These are phyloP conservation scores for Chaetomidium leptoderma DNA, from an alignment of 495 filamentous ascomycete genomes.

Conservation along the genomic window DNA sequence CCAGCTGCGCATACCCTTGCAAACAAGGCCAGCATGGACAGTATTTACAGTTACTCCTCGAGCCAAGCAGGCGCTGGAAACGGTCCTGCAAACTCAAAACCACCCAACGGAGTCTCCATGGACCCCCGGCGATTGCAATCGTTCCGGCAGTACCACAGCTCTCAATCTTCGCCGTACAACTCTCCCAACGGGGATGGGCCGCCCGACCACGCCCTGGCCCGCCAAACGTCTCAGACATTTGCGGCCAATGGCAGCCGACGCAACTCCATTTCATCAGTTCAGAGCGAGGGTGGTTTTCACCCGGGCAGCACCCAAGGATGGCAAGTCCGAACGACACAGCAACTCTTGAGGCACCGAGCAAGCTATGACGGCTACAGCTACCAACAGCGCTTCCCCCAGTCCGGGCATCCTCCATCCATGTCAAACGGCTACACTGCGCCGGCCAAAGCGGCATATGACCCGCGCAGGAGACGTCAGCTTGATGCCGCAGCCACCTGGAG, in stretches of 20 bases:
- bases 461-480: conserved; percentile 26
- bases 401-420: conserved; percentile 35
- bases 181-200: conserved; percentile 32
- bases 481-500: conserved; percentile 26
- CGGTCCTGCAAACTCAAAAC: not conserved
- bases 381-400: conserved; percentile 18
- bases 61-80: conserved; percentile 14
- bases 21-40: conserved; percentile 34
- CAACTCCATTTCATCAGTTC: conserved; percentile 27
- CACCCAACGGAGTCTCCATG: conserved; percentile 12
- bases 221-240: conserved; percentile 29
- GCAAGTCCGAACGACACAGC: conserved; percentile 21
- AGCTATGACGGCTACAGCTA: conserved; percentile 41
- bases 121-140: conserved; percentile 27
- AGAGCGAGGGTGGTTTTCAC: conserved; percentile 21
- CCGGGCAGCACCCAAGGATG: conserved; percentile 27
- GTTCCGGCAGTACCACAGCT: conserved; percentile 20
- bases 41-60: conserved; percentile 27
- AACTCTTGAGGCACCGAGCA: conserved; percentile 36
- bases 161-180: conserved; percentile 13
- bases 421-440: conserved; percentile 37
- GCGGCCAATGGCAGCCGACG: conserved; percentile 31
- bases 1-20: conserved; percentile 22
- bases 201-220: conserved; percentile 28
- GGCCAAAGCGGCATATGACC: conserved; percentile 23